A percentile compares a stretch with the other conserved stretches of the same genome.
Conservation (phyloP, 176 grass and related monocot genomes). For the Areca catechu region DNA sequence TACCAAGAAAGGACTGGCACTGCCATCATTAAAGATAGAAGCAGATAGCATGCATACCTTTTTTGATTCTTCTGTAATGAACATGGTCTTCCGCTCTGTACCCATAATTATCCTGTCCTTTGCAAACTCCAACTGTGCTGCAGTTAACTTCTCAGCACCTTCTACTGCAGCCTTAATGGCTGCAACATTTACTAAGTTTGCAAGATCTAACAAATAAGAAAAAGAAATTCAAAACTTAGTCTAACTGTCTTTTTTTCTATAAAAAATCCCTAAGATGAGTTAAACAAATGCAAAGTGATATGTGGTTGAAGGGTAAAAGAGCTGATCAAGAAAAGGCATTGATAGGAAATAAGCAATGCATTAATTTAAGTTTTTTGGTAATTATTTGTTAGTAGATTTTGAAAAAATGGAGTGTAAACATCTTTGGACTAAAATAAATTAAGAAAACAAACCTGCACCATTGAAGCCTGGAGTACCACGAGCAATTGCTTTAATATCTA, state of each 20-base stretch:
- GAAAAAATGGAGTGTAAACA: too few relatives aligned
- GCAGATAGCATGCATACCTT: slow-evolving; percentile 35
- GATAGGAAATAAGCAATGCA: too few relatives aligned
- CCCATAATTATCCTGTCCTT: slow-evolving; percentile 99
- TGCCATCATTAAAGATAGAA: too few relatives aligned
- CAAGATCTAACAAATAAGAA: slow-evolving; percentile 49
- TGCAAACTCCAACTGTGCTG: slow-evolving; percentile 77
- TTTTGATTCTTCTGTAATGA: slow-evolving; percentile 83
- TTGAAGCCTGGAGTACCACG: slow-evolving; percentile 94
- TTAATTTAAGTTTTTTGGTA: too few relatives aligned
- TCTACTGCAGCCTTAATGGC: slow-evolving; percentile 98
- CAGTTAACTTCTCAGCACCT: slow-evolving; percentile 67
- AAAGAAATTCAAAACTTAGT: background rate
- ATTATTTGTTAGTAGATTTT: too few relatives aligned
- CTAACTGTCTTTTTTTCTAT: too few relatives aligned
- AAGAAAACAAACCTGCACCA: slow-evolving; percentile 60
- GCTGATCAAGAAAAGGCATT: too few relatives aligned
- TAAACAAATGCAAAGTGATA: too few relatives aligned
- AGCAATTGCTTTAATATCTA: slow-evolving; percentile 80
- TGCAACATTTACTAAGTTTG: slow-evolving; percentile 94
- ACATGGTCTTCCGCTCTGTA: slow-evolving; percentile 95
- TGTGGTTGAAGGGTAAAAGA: too few relatives aligned
- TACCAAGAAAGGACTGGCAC: too few relatives aligned
- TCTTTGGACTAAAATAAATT: too few relatives aligned
- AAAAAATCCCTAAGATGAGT: too few relatives aligned